Percentiles rank a stretch among this genome's conserved stretches.
These are phyloP conservation scores for Xylaria curta DNA, from an alignment of 495 filamentous ascomycete species.

Conservation along the genomic window DNA sequence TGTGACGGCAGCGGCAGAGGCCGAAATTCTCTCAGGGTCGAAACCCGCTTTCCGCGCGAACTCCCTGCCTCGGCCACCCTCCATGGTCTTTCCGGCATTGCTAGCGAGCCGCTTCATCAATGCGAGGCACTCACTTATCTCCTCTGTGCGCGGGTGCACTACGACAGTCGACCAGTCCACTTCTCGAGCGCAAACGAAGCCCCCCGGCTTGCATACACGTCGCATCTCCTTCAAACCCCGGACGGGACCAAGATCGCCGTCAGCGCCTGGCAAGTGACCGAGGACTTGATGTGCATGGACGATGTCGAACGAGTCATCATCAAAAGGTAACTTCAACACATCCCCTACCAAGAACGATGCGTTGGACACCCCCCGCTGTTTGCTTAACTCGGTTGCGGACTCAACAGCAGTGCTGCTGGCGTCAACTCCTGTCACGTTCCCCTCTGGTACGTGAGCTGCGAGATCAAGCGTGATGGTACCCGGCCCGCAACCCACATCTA, in stretches of 20 bases:
- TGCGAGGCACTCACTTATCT: background rate
- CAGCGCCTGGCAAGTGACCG: conserved; percentile 39
- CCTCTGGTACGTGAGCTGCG: conserved; percentile 53
- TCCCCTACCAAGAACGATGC: conserved; percentile 56
- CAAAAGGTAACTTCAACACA: conserved; percentile 47
- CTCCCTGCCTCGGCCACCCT: conserved; percentile 20
- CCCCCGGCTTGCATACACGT: conserved; percentile 49
- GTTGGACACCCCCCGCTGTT: conserved; percentile 48
- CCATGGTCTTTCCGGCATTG: conserved; percentile 8
- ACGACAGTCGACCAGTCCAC: conserved; percentile 37
- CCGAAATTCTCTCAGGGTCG: conserved; percentile 11
- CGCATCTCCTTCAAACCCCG: conserved; percentile 50
- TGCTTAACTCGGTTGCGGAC: conserved; percentile 30
- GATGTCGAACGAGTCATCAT: conserved; percentile 61
- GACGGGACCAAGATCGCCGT: conserved; percentile 38
- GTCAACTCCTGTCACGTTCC: conserved; percentile 45
- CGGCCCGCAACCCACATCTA: conserved; percentile 66
- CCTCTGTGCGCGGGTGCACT: conserved; percentile 5
- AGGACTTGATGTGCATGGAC: conserved; percentile 54
- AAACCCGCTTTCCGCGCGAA: conserved; percentile 23
- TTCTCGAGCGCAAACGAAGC: conserved; percentile 50
- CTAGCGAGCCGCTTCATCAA: background rate
- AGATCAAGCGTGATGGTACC: conserved; percentile 64
- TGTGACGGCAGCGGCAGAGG: conserved; percentile 21
- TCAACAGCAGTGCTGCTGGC: conserved; percentile 36